Evolutionary conservation across 106 monocot genomes (phyloP).

Genomic region (Dioscorea alata): DNA sequence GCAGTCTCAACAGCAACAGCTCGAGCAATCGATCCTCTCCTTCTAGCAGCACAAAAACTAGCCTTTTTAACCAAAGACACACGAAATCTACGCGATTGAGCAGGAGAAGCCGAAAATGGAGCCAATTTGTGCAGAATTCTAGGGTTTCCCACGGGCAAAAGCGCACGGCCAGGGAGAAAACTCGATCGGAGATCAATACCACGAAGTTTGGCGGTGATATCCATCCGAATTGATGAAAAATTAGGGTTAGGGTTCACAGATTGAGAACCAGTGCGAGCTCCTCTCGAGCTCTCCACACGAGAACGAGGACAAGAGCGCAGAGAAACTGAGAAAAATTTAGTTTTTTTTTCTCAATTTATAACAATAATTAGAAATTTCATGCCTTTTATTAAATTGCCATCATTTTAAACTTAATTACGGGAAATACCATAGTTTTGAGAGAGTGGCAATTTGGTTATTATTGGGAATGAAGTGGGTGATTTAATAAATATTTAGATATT

Average conservation of each 20-base stretch:
- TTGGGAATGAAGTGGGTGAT: background rate
- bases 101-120: conserved; percentile 1
- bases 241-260: background rate
- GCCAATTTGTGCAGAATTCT: background rate
- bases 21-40: conserved; percentile 13
- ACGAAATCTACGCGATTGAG: background rate
- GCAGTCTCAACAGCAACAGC: conserved; percentile 31
- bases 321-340: background rate
- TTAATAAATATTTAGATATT: background rate
- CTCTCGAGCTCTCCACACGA: background rate
- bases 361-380: background rate
- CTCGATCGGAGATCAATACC: conserved; percentile 45
- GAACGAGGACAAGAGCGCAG: background rate
- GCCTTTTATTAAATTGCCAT: background rate
- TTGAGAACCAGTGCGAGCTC: background rate
- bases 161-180: conserved; percentile 22
- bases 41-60: conserved; percentile 5
- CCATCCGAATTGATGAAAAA: conserved; percentile 30
- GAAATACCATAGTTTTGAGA: background rate
- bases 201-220: conserved; percentile 48
- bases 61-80: conserved; percentile 6
- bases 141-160: background rate
- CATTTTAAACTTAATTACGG: background rate
- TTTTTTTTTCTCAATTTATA: background rate
- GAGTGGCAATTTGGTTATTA: background rate